phyloP scores from a whole-genome alignment of 2,329 filamentous ascomycete genomes.

The Thermoascus crustaceus region DNA sequence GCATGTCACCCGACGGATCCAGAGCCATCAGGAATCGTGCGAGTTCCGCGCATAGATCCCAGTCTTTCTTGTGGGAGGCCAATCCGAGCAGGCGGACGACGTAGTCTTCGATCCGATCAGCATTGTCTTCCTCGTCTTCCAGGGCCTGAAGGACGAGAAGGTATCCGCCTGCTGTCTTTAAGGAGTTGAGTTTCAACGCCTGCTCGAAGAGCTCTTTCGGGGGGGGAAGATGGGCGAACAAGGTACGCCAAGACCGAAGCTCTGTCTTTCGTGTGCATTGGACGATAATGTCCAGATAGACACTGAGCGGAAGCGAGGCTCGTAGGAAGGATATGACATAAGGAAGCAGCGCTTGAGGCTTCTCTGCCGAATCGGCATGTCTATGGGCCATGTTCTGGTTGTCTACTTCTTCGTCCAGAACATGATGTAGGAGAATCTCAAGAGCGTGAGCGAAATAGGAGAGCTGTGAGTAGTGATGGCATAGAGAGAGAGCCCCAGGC shows the following conservation, averaged over 20 bases:
- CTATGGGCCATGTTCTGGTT: constrained; percentile 31
- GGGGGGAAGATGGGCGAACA: constrained; percentile 85
- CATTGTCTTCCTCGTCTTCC: constrained; percentile 44
- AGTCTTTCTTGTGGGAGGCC: constrained; percentile 78
- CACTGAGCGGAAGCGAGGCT: constrained; percentile 58
- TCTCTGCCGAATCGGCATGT: constrained; percentile 16
- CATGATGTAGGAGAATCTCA: constrained; percentile 84
- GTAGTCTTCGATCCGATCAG: constrained; percentile 46
- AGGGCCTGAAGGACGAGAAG: constrained; percentile 87
- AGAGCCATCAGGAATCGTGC: constrained; percentile 91
- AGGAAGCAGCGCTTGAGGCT: constrained; percentile 32
- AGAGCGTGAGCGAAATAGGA: constrained; percentile 90
- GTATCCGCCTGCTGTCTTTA: constrained; percentile 95
- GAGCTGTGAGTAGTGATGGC: constrained; percentile 75
- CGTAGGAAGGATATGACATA: constrained; percentile 54
- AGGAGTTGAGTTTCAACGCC: constrained; percentile 69
- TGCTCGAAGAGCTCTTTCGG: constrained; percentile 91
- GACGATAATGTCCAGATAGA: constrained; percentile 90
- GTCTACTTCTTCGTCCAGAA: constrained; percentile 91
- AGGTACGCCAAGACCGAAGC: constrained; percentile 84
- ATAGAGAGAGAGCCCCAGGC: constrained; percentile 71
- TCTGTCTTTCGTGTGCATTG: constrained; percentile 98
- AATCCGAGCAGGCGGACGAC: constrained; percentile 71
- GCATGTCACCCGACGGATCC: constrained; percentile 73
- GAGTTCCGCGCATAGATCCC: constrained; percentile 91